phyloP scores from a whole-genome alignment of 1,284 basidiomycete genomes.

The Naganishia albida region DNA sequence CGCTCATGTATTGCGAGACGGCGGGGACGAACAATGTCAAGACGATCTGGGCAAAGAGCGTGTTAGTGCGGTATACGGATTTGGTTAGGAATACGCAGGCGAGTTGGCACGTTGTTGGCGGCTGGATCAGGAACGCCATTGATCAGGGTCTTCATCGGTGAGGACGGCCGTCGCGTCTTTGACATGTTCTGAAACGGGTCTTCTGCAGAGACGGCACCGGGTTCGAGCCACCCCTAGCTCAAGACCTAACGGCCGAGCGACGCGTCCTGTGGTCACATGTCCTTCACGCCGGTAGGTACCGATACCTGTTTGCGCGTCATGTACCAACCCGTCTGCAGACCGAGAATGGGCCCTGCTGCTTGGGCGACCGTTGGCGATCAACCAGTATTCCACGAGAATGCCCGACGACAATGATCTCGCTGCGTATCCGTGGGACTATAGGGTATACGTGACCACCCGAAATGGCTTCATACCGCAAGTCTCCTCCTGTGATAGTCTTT shows the following conservation, averaged over 20 bases:
- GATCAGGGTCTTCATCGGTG: slow-evolving; percentile 32
- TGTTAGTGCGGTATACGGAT: slow-evolving; percentile 30
- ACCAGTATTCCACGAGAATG: slow-evolving; percentile 32
- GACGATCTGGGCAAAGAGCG: slow-evolving; percentile 30
- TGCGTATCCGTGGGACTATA: slow-evolving; percentile 30
- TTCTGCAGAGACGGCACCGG: slow-evolving; percentile 23
- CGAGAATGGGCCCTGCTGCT: slow-evolving; percentile 32
- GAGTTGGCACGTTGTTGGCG: slow-evolving; percentile 30
- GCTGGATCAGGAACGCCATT: slow-evolving; percentile 30
- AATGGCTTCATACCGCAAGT: slow-evolving; percentile 32
- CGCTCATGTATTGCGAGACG: slow-evolving; percentile 32
- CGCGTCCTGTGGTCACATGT: slow-evolving; percentile 32
- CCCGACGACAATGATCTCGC: slow-evolving; percentile 29
- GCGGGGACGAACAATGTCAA: slow-evolving; percentile 30
- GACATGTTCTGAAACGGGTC: too few species aligned
- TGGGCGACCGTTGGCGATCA: slow-evolving; percentile 29
- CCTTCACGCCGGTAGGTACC: slow-evolving; percentile 25
- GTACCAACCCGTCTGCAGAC: not conserved
- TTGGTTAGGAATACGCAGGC: slow-evolving; percentile 30
- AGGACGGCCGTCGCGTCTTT: not conserved
- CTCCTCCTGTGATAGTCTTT: not conserved
- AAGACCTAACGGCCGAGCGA: slow-evolving; percentile 29
- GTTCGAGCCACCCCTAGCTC: slow-evolving; percentile 25
- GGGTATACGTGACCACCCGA: slow-evolving; percentile 24
- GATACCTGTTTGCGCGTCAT: too few species aligned